A percentile compares a stretch with the other conserved stretches of the same genome.
Evolutionary conservation across 2,329 filamentous ascomycete species (phyloP).

Genomic region (Didymella exigua): DNA sequence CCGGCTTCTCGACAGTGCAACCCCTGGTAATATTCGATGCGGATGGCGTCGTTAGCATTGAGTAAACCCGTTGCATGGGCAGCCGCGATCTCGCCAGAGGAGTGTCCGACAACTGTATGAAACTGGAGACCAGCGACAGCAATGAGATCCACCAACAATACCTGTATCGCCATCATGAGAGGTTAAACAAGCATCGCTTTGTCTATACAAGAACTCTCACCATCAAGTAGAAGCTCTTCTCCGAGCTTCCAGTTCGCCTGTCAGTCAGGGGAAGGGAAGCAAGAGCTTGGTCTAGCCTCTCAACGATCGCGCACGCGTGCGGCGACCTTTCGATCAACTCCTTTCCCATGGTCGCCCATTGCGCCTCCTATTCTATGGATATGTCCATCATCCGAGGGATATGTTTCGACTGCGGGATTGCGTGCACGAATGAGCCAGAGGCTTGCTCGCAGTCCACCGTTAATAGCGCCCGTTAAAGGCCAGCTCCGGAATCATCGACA

Average conservation of each 20-base stretch:
- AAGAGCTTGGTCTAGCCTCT: not conserved
- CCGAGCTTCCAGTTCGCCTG: constrained; percentile 8
- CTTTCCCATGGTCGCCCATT: constrained; percentile 30
- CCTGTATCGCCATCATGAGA: constrained; percentile 48
- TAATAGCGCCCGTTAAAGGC: not conserved
- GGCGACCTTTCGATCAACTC: constrained; percentile 10
- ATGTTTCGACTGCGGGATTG: not conserved
- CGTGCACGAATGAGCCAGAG: not conserved
- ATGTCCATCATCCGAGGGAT: constrained; percentile 4
- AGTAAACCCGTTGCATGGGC: constrained; percentile 42
- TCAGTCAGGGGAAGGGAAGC: not conserved
- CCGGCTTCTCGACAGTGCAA: not conserved
- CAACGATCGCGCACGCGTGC: not conserved
- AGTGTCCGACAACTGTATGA: constrained; percentile 49
- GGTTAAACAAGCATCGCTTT: constrained; percentile 38
- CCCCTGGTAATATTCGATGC: constrained; percentile 32
- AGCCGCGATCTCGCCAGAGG: constrained; percentile 51
- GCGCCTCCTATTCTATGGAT: constrained; percentile 36
- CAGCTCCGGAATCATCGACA: not conserved
- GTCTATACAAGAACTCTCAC: not conserved
- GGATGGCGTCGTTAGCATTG: constrained; percentile 22
- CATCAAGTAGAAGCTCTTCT: not conserved
- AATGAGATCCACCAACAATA: constrained; percentile 41
- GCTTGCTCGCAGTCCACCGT: not conserved
- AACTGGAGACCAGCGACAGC: constrained; percentile 32